Conservation (phyloP, 1,284 basidiomycete genomes). For the Ganoderma sinense region DNA sequence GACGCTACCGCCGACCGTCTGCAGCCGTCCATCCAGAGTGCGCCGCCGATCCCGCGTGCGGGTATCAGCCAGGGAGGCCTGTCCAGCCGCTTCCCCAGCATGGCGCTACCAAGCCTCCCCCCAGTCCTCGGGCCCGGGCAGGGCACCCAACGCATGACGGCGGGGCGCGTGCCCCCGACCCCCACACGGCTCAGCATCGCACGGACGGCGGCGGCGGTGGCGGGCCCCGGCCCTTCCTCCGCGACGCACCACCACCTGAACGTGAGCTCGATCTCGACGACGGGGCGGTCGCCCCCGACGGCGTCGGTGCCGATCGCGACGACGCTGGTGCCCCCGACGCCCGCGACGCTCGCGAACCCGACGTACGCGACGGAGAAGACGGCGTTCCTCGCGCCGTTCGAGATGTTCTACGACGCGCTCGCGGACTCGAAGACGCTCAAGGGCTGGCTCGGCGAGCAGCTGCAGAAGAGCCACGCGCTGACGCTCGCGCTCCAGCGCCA, state of each 20-base stretch:
- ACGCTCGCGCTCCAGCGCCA: slow-evolving; percentile 58
- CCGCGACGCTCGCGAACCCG: slow-evolving; percentile 59
- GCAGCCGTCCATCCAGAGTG: slow-evolving; percentile 73
- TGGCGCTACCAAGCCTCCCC: slow-evolving; percentile 74
- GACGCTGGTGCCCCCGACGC: slow-evolving; percentile 70
- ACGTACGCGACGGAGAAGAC: slow-evolving; percentile 69
- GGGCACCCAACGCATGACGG: slow-evolving; percentile 51
- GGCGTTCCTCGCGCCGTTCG: slow-evolving; percentile 80
- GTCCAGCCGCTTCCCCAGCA: slow-evolving; percentile 49
- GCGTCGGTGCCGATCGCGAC: slow-evolving; percentile 67
- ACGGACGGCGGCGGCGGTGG: slow-evolving; percentile 34
- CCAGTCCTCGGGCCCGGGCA: slow-evolving; percentile 53
- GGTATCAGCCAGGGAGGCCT: slow-evolving; percentile 42
- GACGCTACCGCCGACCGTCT: slow-evolving; percentile 63
- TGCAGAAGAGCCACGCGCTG: slow-evolving; percentile 65
- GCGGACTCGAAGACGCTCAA: slow-evolving; percentile 79
- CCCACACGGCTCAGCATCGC: slow-evolving; percentile 69
- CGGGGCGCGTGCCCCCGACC: slow-evolving; percentile 72
- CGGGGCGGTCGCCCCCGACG: slow-evolving; percentile 57
- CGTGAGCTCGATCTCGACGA: slow-evolving; percentile 35
- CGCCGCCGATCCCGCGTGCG: slow-evolving; percentile 68
- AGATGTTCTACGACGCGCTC: slow-evolving; percentile 79
- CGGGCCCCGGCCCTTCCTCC: slow-evolving; percentile 7
- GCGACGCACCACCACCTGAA: slow-evolving; percentile 26
- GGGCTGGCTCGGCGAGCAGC: slow-evolving; percentile 73